Evolutionary conservation across 371 early-diverging fungal species (phyloP).

Genomic region (Lichtheimia ramosa): DNA sequence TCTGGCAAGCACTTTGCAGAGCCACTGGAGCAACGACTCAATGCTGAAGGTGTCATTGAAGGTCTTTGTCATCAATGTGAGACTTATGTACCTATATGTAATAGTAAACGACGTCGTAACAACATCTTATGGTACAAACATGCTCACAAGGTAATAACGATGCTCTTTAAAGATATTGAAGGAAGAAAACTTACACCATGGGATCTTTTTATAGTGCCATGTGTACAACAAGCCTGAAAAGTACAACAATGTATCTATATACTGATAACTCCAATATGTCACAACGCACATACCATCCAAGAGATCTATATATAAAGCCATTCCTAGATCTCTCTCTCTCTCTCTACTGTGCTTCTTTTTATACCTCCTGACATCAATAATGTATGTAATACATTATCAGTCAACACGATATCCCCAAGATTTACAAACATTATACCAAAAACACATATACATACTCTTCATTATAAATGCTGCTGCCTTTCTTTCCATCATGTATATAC

Average conservation of each 20-base stretch:
- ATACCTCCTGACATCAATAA: background rate
- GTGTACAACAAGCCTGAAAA: constrained; percentile 34
- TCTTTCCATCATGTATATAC: too few species aligned
- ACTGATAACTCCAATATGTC: too few species aligned
- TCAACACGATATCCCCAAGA: too few species aligned
- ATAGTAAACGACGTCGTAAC: constrained; percentile 61
- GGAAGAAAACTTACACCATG: background rate
- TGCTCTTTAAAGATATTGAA: constrained; percentile 2
- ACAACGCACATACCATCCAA: too few species aligned
- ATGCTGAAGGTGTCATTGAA: constrained; percentile 59
- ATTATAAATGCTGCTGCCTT: too few species aligned
- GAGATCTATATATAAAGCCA: too few species aligned
- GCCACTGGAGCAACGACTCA: constrained; percentile 63
- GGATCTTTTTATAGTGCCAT: constrained; percentile 17
- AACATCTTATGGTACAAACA: constrained; percentile 83
- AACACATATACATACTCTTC: too few species aligned
- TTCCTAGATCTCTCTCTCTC: background rate
- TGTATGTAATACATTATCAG: too few species aligned
- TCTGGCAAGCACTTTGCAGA: constrained; percentile 73
- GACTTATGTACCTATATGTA: constrained; percentile 73
- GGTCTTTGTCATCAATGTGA: constrained; percentile 82
- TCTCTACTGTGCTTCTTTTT: constrained; percentile 3
- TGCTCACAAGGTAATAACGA: constrained; percentile 61
- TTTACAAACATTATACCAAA: too few species aligned
- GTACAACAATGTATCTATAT: background rate